These are phyloP conservation scores for Aspergillus sp. DNA, from an alignment of 2,329 filamentous ascomycete genomes.

Conservation along the genomic window DNA sequence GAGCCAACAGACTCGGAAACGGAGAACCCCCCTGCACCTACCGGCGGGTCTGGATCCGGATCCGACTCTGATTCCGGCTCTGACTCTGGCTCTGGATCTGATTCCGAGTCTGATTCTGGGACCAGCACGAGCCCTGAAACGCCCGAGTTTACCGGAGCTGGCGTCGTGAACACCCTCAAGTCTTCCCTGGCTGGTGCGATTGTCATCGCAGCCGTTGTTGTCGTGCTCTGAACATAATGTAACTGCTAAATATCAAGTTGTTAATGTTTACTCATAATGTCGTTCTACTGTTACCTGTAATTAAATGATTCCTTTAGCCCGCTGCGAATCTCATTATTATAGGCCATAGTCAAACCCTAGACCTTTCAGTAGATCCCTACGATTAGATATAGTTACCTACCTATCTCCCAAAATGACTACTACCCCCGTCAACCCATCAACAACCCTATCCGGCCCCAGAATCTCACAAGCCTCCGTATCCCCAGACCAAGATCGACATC, in stretches of 20 bases:
- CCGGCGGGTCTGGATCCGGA: no score
- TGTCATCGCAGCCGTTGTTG: constrained; percentile 16
- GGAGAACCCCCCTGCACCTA: neutral
- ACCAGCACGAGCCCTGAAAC: neutral
- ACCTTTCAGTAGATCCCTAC: neutral
- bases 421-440: neutral
- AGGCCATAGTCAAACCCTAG: no score
- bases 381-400: neutral
- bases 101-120: neutral
- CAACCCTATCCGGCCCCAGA: neutral
- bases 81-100: neutral
- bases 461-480: neutral
- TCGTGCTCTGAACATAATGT: constrained; percentile 16
- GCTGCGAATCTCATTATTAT: no score
- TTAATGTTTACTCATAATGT: neutral
- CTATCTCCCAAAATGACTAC: neutral
- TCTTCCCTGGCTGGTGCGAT: constrained; percentile 16
- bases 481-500: constrained; percentile 16
- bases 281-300: no score
- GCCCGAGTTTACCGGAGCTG: constrained; percentile 16
- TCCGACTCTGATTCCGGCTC: no score
- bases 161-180: constrained; percentile 12
- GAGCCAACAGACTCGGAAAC: neutral
- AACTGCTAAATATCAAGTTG: neutral
- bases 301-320: no score